Conservation (phyloP, 2,329 filamentous ascomycete genomes). For the Purpureocillium lavendulum region DNA sequence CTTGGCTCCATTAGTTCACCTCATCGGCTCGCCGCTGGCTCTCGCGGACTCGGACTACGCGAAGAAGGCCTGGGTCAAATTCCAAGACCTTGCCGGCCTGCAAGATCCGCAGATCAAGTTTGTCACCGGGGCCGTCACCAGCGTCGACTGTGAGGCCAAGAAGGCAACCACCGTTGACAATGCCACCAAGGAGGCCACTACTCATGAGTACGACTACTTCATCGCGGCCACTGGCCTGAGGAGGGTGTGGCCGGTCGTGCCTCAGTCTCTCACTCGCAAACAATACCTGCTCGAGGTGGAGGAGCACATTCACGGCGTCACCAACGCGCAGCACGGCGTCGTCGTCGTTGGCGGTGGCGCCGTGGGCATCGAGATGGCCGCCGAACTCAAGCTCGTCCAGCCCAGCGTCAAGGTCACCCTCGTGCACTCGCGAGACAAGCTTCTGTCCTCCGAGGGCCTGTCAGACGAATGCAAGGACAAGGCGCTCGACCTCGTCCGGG, state of each 20-base stretch:
- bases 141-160: conserved; percentile 51
- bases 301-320: conserved; percentile 48
- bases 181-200: conserved; percentile 31
- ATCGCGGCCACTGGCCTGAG: conserved; percentile 62
- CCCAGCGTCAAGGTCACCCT: conserved; percentile 61
- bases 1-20: conserved; percentile 46
- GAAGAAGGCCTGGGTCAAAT: conserved; percentile 62
- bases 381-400: conserved; percentile 62
- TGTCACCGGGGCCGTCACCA: conserved; percentile 55
- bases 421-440: conserved; percentile 61
- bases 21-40: conserved; percentile 68
- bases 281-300: conserved; percentile 55
- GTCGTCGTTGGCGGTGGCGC: conserved; percentile 71
- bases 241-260: conserved; percentile 64
- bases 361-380: conserved; percentile 75
- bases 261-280: conserved; percentile 53
- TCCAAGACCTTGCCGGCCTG: conserved; percentile 58
- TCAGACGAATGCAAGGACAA: conserved; percentile 60
- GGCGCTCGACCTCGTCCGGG: conserved; percentile 47
- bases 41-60: conserved; percentile 57
- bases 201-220: conserved; percentile 63
- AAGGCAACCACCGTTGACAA: conserved; percentile 46
- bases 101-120: conserved; percentile 52
- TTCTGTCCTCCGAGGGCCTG: conserved; percentile 66
- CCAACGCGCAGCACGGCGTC: conserved; percentile 46